Conservation (phyloP, 2,329 filamentous ascomycete species). For the Colletotrichum sublineola region DNA sequence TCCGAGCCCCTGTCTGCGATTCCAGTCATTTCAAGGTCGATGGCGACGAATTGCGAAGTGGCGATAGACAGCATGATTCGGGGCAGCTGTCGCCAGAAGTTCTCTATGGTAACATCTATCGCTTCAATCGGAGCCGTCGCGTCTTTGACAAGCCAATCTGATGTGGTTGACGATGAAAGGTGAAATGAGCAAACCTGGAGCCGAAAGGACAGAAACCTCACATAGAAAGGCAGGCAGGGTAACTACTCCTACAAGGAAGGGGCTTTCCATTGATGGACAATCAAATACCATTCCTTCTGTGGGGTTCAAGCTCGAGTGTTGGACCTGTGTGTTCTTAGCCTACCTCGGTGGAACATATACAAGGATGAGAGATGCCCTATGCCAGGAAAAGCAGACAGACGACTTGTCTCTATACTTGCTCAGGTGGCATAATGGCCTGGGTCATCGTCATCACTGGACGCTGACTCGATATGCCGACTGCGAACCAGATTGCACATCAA, state of each 20-base stretch:
- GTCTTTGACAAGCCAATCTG: not conserved
- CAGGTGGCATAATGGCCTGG: too few relatives aligned
- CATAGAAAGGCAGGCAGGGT: not conserved
- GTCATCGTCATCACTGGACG: not conserved
- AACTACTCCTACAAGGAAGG: too few relatives aligned
- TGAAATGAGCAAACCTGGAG: not conserved
- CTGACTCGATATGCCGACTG: not conserved
- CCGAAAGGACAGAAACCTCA: not conserved
- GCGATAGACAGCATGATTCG: conserved; percentile 49
- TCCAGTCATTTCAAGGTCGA: conserved; percentile 55
- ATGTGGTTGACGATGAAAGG: not conserved
- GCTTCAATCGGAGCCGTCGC: not conserved
- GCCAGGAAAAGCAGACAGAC: not conserved
- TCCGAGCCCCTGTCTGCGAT: conserved; percentile 25
- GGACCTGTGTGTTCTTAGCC: not conserved
- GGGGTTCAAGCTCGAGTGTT: not conserved
- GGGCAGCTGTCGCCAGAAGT: conserved; percentile 47
- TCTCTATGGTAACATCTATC: conserved; percentile 44
- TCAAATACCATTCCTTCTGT: not conserved
- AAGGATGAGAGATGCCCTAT: not conserved
- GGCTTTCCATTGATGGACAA: not conserved
- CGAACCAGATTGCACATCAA: not conserved
- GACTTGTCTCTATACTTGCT: not conserved
- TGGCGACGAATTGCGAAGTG: conserved; percentile 49
- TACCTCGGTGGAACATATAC: too few relatives aligned